phyloP scores from a whole-genome alignment of 768 basidiomycete species.

The Coprinellus aureogranulatus region DNA sequence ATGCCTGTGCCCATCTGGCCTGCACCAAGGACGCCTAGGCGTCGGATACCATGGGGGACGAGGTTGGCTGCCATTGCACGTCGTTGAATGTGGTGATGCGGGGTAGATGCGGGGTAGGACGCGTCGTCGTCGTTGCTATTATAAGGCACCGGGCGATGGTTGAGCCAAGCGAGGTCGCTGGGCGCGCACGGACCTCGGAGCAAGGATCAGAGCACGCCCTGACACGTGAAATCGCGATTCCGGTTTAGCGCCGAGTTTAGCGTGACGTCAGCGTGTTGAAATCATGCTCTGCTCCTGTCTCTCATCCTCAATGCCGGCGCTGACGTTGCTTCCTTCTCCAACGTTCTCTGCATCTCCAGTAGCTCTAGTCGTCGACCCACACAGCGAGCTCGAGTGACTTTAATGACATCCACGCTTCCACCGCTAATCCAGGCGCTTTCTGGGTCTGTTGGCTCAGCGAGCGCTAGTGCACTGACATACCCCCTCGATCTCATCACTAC shows the following conservation, averaged over 20 bases:
- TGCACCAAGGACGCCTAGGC: conserved; percentile 75
- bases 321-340: not conserved
- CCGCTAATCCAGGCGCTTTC: conserved; percentile 59
- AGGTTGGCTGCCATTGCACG: conserved; percentile 37
- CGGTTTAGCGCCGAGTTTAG: not conserved
- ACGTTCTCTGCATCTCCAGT: too few relatives aligned
- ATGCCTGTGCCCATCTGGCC: conserved; percentile 94
- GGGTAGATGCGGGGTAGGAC: not conserved
- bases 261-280: not conserved
- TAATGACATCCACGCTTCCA: conserved; percentile 58
- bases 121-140: too few relatives aligned
- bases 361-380: too few relatives aligned
- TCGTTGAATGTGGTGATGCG: not conserved
- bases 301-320: not conserved
- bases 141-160: not conserved
- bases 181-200: conserved; percentile 7
- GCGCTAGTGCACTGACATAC: conserved; percentile 52
- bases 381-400: not conserved
- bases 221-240: conserved; percentile 5
- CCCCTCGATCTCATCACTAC: conserved; percentile 61
- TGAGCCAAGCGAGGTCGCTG: not conserved
- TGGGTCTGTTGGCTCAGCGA: conserved; percentile 54
- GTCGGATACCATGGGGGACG: conserved; percentile 69
- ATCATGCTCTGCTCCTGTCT: not conserved
- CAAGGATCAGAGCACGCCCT: conserved; percentile 3